These are phyloP conservation scores for Starmerella vitae DNA, from an alignment of 805 yeast genomes.

Conservation along the genomic window DNA sequence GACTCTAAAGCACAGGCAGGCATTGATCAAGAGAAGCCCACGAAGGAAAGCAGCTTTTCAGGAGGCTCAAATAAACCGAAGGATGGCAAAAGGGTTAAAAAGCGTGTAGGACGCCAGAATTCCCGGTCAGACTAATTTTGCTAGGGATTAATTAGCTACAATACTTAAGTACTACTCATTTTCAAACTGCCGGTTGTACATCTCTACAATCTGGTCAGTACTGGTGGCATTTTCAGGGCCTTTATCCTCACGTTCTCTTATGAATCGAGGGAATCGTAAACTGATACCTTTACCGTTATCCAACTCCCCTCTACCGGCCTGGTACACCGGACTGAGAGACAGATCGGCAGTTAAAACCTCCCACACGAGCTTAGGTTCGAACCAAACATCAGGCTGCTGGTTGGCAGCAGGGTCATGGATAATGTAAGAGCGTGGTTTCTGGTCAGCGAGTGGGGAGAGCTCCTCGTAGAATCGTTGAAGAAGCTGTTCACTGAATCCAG, in stretches of 20 bases:
- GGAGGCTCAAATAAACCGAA: neutral
- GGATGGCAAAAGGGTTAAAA: neutral
- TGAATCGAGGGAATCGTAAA: conserved; percentile 74
- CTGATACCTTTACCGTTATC: conserved; percentile 66
- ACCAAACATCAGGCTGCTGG: conserved; percentile 86
- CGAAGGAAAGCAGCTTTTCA: neutral
- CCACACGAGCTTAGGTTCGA: conserved; percentile 70
- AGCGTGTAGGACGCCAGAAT: neutral
- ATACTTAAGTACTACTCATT: neutral
- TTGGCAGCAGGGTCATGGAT: conserved; percentile 50
- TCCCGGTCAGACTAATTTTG: too few species aligned
- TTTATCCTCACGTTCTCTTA: conserved; percentile 76
- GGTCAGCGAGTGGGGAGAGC: conserved; percentile 54
- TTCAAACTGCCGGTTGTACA: conserved; percentile 52
- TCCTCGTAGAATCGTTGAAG: conserved; percentile 45
- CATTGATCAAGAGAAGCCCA: neutral
- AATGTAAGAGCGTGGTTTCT: conserved; percentile 51
- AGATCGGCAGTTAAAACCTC: conserved; percentile 88
- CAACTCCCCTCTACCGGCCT: conserved; percentile 59
- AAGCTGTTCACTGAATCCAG: conserved; percentile 86
- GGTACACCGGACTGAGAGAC: conserved; percentile 76
- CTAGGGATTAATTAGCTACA: neutral
- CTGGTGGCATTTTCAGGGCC: conserved; percentile 74
- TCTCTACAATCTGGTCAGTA: conserved; percentile 69
- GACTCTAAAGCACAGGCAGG: neutral